Evolutionary conservation across 2,329 filamentous ascomycete genomes (phyloP).

Genomic region (Colletotrichum sp.): DNA sequence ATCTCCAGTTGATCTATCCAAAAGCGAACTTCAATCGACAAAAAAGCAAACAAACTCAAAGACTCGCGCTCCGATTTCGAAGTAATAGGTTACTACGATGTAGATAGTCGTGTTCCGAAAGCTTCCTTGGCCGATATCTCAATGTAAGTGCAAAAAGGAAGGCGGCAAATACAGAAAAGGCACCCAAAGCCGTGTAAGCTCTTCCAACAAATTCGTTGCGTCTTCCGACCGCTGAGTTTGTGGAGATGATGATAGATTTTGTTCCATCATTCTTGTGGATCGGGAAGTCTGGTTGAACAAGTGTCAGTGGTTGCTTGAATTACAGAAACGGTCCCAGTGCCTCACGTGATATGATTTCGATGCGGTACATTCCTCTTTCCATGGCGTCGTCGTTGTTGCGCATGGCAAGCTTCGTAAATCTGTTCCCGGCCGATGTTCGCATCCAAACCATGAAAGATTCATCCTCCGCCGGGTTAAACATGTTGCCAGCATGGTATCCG

Average conservation of each 20-base stretch:
- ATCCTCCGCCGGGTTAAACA: background rate
- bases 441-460: constrained; percentile 7
- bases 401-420: background rate
- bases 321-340: fast-evolving
- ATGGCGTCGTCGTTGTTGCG: background rate
- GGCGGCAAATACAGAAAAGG: background rate
- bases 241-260: background rate
- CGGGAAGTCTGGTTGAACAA: background rate
- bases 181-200: background rate
- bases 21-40: background rate
- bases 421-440: background rate
- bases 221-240: background rate
- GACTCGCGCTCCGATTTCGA: background rate
- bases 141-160: background rate
- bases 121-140: background rate
- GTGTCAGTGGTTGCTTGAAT: fast-evolving
- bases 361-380: background rate
- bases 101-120: background rate
- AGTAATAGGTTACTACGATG: background rate
- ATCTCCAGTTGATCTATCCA: background rate
- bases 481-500: background rate
- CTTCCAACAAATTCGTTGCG: background rate
- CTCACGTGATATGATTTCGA: background rate
- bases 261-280: background rate
- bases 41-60: background rate